A percentile compares a stretch with the other conserved stretches of the same genome.
phyloP scores from a whole-genome alignment of 805 yeast genomes.

The Yarrowia deformans region DNA sequence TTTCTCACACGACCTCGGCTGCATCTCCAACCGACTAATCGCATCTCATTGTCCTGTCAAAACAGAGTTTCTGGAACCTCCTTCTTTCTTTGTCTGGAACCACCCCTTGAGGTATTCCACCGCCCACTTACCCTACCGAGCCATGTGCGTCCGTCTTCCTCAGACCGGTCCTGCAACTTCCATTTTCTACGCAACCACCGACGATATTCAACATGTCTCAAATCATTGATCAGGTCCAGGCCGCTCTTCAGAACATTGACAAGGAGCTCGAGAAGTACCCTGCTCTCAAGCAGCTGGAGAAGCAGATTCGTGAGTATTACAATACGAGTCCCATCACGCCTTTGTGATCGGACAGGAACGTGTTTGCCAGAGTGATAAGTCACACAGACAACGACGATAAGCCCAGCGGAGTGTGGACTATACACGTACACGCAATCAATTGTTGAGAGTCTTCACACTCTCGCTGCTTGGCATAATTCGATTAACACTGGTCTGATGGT shows the following conservation, averaged over 20 bases:
- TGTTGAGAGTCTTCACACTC: too few species aligned
- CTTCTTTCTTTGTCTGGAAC: constrained; percentile 6
- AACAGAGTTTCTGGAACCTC: background rate
- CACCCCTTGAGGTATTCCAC: constrained; percentile 1
- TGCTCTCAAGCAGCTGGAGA: constrained; percentile 49
- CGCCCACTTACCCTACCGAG: constrained; percentile 36
- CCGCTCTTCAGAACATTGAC: constrained; percentile 38
- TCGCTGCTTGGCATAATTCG: too few species aligned
- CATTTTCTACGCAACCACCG: constrained; percentile 36
- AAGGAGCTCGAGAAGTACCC: constrained; percentile 50
- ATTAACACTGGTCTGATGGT: too few species aligned
- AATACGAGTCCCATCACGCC: background rate
- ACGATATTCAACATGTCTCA: constrained; percentile 40
- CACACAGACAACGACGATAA: background rate
- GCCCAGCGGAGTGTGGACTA: background rate
- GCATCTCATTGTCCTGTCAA: constrained; percentile 23
- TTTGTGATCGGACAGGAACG: background rate
- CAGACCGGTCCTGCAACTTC: constrained; percentile 12
- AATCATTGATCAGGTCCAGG: constrained; percentile 39
- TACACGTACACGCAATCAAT: too few species aligned
- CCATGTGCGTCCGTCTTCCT: constrained; percentile 14
- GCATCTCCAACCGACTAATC: constrained; percentile 11
- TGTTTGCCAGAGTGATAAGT: background rate
- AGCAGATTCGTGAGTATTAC: constrained; percentile 45
- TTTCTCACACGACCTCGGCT: constrained; percentile 35